Conservation (phyloP, 202 grass and related monocot genomes). For the Brachypodium distachyon region DNA sequence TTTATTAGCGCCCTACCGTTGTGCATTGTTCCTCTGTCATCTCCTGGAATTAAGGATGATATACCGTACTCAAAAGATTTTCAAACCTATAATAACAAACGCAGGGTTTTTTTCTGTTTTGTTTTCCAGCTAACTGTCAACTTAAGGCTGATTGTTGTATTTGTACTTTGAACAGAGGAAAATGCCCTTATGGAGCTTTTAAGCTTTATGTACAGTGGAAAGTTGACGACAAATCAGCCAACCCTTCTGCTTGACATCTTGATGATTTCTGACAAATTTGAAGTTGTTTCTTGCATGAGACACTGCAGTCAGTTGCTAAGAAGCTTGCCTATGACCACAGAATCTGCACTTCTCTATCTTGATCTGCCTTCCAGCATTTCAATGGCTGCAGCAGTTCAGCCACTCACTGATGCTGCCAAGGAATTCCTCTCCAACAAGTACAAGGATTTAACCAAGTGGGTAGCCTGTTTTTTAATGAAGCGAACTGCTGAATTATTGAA, state of each 20-base stretch:
- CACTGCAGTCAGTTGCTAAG: constrained; percentile 91
- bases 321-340: constrained; percentile 94
- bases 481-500: neutral
- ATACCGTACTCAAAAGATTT: neutral
- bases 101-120: neutral
- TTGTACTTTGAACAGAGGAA: constrained; percentile 74
- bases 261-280: constrained; percentile 98
- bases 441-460: constrained; percentile 90
- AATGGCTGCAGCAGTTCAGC: constrained; percentile 84
- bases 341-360: constrained; percentile 90
- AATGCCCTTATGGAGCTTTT: constrained; percentile 87
- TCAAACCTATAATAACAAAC: neutral
- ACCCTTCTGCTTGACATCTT: constrained; percentile 73
- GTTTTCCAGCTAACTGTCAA: neutral
- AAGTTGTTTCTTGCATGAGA: constrained; percentile 93
- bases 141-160: constrained; percentile 23
- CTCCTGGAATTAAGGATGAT: neutral
- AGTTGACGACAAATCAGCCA: constrained; percentile 60
- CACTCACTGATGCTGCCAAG: constrained; percentile 88
- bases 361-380: constrained; percentile 91
- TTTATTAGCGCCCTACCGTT: neutral
- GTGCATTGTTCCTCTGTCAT: neutral
- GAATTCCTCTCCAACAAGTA: constrained; percentile 93
- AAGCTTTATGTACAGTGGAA: constrained; percentile 95
- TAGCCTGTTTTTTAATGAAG: constrained; percentile 12